A percentile compares a stretch with the other conserved stretches of the same genome.
phyloP scores from a whole-genome alignment of 805 yeast genomes.

The Ogataea ganodermae region DNA sequence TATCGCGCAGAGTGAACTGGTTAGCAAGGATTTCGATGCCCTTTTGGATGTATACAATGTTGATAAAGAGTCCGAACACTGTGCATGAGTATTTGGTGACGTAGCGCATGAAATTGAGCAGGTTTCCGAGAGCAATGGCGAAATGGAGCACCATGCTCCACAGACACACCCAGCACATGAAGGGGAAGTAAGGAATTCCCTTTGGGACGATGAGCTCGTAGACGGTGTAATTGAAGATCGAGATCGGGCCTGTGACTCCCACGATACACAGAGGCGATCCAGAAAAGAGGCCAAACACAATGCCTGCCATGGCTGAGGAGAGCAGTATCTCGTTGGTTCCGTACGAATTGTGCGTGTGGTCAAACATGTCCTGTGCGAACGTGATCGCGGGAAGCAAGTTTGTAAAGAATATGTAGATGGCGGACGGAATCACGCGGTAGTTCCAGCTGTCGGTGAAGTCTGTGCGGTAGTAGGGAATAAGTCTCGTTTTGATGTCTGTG shows the following conservation, averaged over 20 bases:
- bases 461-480: slow-evolving; percentile 64
- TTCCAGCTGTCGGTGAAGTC: slow-evolving; percentile 85
- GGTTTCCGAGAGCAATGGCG: slow-evolving; percentile 66
- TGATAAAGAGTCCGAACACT: slow-evolving; percentile 89
- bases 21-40: slow-evolving; percentile 79
- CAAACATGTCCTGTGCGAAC: slow-evolving; percentile 96
- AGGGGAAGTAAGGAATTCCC: slow-evolving; percentile 67
- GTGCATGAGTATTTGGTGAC: slow-evolving; percentile 87
- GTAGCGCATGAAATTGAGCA: slow-evolving; percentile 63
- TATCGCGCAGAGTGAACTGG: slow-evolving; percentile 56
- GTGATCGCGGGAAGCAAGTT: slow-evolving; percentile 92
- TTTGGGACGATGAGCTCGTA: slow-evolving; percentile 64
- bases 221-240: slow-evolving; percentile 90
- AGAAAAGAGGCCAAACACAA: slow-evolving; percentile 78
- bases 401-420: slow-evolving; percentile 82
- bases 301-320: slow-evolving; percentile 85
- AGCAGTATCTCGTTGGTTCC: slow-evolving; percentile 90
- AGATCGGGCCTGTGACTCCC: slow-evolving; percentile 95
- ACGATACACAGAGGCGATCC: slow-evolving; percentile 96
- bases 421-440: slow-evolving; percentile 86
- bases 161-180: slow-evolving; percentile 93
- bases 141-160: slow-evolving; percentile 89
- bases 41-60: slow-evolving; percentile 83
- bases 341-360: slow-evolving; percentile 79
- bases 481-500: slow-evolving; percentile 50